Conservation (phyloP, 805 yeast genomes). For the Kodamaea neixiangensis region DNA sequence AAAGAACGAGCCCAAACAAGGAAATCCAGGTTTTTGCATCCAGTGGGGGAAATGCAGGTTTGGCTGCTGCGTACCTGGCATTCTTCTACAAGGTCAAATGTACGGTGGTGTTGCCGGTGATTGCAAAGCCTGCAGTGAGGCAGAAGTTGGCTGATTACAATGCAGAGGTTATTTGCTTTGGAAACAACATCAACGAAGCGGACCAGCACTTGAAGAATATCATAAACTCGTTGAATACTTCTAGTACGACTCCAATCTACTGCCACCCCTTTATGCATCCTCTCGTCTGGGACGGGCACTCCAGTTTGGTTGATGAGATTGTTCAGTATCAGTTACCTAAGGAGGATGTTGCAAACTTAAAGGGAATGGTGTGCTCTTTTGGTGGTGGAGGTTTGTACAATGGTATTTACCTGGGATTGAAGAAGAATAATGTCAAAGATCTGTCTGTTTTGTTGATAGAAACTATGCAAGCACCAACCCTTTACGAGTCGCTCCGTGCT, state of each 20-base stretch:
- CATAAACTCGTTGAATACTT: slow-evolving; percentile 18
- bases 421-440: slow-evolving; percentile 27
- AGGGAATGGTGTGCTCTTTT: slow-evolving; percentile 53
- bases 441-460: slow-evolving; percentile 50
- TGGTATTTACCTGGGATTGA: slow-evolving; percentile 50
- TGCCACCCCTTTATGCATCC: slow-evolving; percentile 59
- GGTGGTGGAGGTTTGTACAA: slow-evolving; percentile 63
- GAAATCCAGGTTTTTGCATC: slow-evolving; percentile 48
- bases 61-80: slow-evolving; percentile 55
- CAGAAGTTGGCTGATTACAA: slow-evolving; percentile 48
- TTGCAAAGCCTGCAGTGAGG: slow-evolving; percentile 48
- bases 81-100: slow-evolving; percentile 40
- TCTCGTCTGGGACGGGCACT: slow-evolving; percentile 56
- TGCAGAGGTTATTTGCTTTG: slow-evolving; percentile 51
- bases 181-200: slow-evolving; percentile 52
- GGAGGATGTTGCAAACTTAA: slow-evolving; percentile 26
- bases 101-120: slow-evolving; percentile 62
- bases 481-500: slow-evolving; percentile 40
- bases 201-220: slow-evolving; percentile 42
- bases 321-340: slow-evolving; percentile 25
- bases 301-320: slow-evolving; percentile 49
- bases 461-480: slow-evolving; percentile 63
- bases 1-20: slow-evolving; percentile 19
- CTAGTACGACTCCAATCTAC: slow-evolving; percentile 40
- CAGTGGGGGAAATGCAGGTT: slow-evolving; percentile 58